A percentile compares a stretch with the other conserved stretches of the same genome.
These are phyloP conservation scores for Lagerstroemia speciosa DNA, from an alignment of 345 rosid genomes.

Conservation along the genomic window DNA sequence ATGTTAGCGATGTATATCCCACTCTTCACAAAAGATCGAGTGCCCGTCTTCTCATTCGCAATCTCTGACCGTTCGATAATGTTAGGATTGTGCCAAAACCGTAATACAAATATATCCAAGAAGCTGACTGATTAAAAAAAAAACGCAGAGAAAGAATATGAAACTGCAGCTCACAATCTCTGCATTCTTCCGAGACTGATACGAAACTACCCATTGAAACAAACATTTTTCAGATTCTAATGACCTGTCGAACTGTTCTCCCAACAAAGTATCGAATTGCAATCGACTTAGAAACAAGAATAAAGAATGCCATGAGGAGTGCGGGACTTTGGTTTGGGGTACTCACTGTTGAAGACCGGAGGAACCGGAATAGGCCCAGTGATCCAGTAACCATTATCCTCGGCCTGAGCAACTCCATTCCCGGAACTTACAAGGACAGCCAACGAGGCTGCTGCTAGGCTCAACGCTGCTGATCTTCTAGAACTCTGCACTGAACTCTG, in stretches of 20 bases:
- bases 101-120: not conserved
- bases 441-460: constrained; percentile 38
- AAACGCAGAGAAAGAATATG: no score
- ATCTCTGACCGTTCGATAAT: constrained; percentile 30
- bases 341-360: constrained; percentile 50
- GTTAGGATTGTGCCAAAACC: not conserved
- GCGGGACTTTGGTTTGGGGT: not conserved
- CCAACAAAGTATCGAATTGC: not conserved
- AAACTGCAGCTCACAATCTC: no score
- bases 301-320: not conserved
- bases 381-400: constrained; percentile 63
- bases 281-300: not conserved
- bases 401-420: constrained; percentile 37
- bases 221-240: no score
- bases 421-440: constrained; percentile 27
- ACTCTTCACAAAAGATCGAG: constrained; percentile 54
- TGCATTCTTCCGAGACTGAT: no score
- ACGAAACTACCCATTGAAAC: no score
- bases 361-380: constrained; percentile 56
- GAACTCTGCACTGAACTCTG: constrained; percentile 30
- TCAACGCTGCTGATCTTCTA: constrained; percentile 46
- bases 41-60: constrained; percentile 60
- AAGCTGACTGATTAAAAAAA: not conserved
- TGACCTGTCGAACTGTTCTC: not conserved
- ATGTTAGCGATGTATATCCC: constrained; percentile 61